phyloP scores from a whole-genome alignment of 306 rosid species.

The Rosa multiflora region DNA sequence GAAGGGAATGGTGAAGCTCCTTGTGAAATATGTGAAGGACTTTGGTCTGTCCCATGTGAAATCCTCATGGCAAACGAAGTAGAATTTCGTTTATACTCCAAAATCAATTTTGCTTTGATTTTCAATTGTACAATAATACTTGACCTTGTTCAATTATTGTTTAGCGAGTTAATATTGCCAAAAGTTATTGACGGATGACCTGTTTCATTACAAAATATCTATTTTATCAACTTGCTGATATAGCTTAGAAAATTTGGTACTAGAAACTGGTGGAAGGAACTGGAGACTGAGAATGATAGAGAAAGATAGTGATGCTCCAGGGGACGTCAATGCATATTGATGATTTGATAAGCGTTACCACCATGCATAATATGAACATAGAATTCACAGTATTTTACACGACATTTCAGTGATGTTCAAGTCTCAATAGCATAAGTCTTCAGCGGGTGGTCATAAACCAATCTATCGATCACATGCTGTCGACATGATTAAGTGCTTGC shows the following conservation, averaged over 20 bases:
- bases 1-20: slow-evolving; percentile 24
- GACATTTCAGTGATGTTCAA: neutral
- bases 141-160: slow-evolving; percentile 20
- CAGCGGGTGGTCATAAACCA: neutral
- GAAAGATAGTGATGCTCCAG: neutral
- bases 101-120: slow-evolving; percentile 14
- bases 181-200: neutral
- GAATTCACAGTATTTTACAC: neutral
- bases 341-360: neutral
- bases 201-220: neutral
- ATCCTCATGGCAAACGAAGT: slow-evolving; percentile 33
- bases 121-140: neutral
- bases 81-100: slow-evolving; percentile 1
- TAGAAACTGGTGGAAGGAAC: neutral
- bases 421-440: neutral
- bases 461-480: neutral
- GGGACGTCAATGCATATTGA: neutral
- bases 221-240: neutral
- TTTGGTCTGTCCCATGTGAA: slow-evolving; percentile 57
- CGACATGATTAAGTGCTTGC: neutral
- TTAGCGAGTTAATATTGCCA: neutral
- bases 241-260: neutral
- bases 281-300: neutral
- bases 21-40: slow-evolving; percentile 20
- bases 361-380: neutral